A percentile compares a stretch with the other conserved stretches of the same genome.
These are phyloP conservation scores for Actinomucor elegans DNA, from an alignment of 371 early-diverging fungal species.

Conservation along the genomic window DNA sequence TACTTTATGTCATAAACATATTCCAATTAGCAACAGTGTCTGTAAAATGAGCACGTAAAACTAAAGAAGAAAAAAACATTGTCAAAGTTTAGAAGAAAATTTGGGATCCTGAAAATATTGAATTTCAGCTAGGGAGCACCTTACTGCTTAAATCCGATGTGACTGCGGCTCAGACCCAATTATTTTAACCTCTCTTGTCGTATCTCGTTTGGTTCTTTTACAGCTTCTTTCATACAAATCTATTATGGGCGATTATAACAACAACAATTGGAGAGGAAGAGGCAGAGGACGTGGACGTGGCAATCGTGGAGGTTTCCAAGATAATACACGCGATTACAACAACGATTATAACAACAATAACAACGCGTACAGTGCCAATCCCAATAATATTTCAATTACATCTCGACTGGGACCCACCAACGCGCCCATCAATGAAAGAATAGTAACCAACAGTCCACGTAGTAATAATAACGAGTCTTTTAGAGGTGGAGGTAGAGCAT, in stretches of 20 bases:
- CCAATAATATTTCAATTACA: constrained; percentile 18
- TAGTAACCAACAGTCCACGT: neutral
- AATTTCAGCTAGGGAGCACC: no score
- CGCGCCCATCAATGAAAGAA: constrained; percentile 5
- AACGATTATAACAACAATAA: constrained; percentile 10
- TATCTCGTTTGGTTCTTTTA: no score
- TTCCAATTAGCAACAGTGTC: no score
- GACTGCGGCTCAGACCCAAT: no score
- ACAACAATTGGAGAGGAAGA: constrained; percentile 18
- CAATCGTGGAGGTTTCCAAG: constrained; percentile 24
- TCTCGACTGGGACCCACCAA: constrained; percentile 35
- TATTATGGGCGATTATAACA: constrained; percentile 7
- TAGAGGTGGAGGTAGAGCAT: constrained; percentile 13
- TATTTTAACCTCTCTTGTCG: no score
- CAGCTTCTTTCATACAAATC: neutral
- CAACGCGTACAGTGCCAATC: constrained; percentile 1
- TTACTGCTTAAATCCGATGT: no score
- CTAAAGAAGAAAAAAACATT: no score
- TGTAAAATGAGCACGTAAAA: no score
- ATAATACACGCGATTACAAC: constrained; percentile 10
- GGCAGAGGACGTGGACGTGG: constrained; percentile 19
- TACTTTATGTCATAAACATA: no score
- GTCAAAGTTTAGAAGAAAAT: no score
- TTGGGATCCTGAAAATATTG: no score
- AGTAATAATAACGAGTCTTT: neutral